Evolutionary conservation across 1,284 basidiomycete genomes (phyloP).

Genomic region (Cryptococcus deneoformans): DNA sequence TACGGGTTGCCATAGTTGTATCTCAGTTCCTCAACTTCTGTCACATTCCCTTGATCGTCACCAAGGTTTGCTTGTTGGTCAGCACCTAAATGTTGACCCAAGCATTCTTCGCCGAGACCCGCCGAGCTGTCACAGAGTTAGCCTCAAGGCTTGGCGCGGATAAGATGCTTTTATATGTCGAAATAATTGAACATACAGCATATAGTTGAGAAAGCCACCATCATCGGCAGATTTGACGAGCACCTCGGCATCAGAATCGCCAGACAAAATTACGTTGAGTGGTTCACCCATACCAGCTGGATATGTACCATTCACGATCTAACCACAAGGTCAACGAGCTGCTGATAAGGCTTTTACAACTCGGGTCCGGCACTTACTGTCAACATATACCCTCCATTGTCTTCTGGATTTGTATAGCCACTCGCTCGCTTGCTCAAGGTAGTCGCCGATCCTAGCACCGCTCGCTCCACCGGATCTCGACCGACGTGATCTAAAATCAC

Average conservation of each 20-base stretch:
- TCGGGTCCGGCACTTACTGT: slow-evolving; percentile 18
- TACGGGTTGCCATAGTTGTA: slow-evolving; percentile 74
- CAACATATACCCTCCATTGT: slow-evolving; percentile 27
- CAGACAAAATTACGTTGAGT: slow-evolving; percentile 82
- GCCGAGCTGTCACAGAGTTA: slow-evolving; percentile 33
- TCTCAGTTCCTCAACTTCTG: slow-evolving; percentile 73
- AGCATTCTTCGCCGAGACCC: slow-evolving; percentile 61
- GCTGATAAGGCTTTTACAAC: neutral
- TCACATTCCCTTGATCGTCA: slow-evolving; percentile 71
- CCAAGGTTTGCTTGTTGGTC: slow-evolving; percentile 77
- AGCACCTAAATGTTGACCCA: slow-evolving; percentile 72
- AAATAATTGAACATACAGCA: slow-evolving; percentile 52
- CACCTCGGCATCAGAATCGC: slow-evolving; percentile 68
- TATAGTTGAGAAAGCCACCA: slow-evolving; percentile 80
- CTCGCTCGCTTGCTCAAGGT: slow-evolving; percentile 7
- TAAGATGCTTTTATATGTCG: neutral
- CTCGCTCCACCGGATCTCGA: neutral
- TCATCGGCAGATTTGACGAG: slow-evolving; percentile 61
- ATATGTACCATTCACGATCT: slow-evolving; percentile 62
- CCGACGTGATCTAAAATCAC: no score
- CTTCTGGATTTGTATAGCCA: slow-evolving; percentile 21
- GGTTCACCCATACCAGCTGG: slow-evolving; percentile 82
- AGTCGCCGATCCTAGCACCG: slow-evolving; percentile 11
- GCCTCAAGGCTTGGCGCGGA: neutral
- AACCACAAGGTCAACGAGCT: neutral